Conservation (phyloP, 2,329 filamentous ascomycete species). For the Calonectria crousiana region DNA sequence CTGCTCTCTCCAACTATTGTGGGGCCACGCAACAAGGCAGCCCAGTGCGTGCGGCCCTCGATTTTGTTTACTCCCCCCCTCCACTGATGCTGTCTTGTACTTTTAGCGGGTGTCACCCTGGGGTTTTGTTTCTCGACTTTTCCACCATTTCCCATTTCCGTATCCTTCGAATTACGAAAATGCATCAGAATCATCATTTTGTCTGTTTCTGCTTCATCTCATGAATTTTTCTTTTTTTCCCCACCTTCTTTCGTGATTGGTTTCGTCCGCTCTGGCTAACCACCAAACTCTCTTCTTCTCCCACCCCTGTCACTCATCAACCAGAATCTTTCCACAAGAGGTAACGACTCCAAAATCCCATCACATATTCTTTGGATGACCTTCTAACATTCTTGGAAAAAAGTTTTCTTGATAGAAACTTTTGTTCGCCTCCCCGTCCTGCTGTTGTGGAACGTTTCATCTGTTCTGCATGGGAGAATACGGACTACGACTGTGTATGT, state of each 20-base stretch:
- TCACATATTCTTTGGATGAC: not conserved
- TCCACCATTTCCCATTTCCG: not conserved
- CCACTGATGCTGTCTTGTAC: not conserved
- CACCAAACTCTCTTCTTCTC: not conserved
- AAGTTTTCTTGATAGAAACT: not conserved
- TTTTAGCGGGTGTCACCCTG: not conserved
- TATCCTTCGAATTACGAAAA: not conserved
- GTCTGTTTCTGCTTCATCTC: not conserved
- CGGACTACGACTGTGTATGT: not conserved
- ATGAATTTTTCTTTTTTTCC: not conserved
- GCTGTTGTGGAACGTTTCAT: not conserved
- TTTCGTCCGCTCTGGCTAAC: not conserved
- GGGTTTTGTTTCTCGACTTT: not conserved
- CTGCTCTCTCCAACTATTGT: not conserved
- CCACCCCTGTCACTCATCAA: not conserved
- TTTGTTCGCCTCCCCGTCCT: not conserved
- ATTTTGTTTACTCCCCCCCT: conserved; percentile 1
- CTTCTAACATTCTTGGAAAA: not conserved
- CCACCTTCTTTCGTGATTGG: not conserved
- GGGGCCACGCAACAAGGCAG: not conserved
- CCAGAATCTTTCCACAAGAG: not conserved
- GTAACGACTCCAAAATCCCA: not conserved
- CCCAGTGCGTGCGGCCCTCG: not conserved
- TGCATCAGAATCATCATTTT: not conserved
- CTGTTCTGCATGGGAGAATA: not conserved